These are phyloP conservation scores for Blastosporella zonata DNA, from an alignment of 1,284 basidiomycete genomes.

Conservation along the genomic window DNA sequence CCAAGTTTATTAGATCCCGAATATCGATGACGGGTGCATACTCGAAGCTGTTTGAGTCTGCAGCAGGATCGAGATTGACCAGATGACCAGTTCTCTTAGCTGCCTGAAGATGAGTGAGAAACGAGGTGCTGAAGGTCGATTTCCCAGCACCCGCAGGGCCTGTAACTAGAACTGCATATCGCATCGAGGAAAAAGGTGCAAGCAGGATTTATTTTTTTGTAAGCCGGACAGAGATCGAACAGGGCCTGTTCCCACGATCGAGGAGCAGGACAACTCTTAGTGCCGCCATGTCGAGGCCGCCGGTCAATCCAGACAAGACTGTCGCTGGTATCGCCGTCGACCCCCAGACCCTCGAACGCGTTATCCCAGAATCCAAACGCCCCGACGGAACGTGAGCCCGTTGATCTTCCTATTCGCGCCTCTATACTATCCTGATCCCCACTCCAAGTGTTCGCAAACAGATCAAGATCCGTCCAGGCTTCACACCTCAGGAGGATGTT, in stretches of 20 bases:
- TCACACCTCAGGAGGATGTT: constrained; percentile 93
- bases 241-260: constrained; percentile 14
- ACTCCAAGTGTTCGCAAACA: constrained; percentile 78
- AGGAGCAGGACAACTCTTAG: constrained; percentile 6
- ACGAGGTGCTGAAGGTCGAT: constrained; percentile 88
- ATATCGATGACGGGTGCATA: constrained; percentile 95
- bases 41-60: constrained; percentile 83
- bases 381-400: constrained; percentile 84
- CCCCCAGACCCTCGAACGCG: constrained; percentile 79
- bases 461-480: constrained; percentile 88
- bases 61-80: constrained; percentile 97
- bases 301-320: constrained; percentile 67
- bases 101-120: constrained; percentile 88
- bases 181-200: constrained; percentile 47
- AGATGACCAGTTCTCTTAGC: constrained; percentile 87
- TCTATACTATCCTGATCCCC: constrained; percentile 12
- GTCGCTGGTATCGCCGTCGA: constrained; percentile 82
- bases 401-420: constrained; percentile 3
- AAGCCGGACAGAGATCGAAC: not conserved
- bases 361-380: constrained; percentile 82
- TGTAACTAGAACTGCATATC: constrained; percentile 85
- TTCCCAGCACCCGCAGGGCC: constrained; percentile 98
- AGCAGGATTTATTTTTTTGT: constrained; percentile 6
- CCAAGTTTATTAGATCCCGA: constrained; percentile 86
- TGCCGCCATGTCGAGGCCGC: constrained; percentile 67